Base-by-base conservation (phyloP, 2,329 filamentous ascomycete genomes). In the Neoascochyta sp. region DNA sequence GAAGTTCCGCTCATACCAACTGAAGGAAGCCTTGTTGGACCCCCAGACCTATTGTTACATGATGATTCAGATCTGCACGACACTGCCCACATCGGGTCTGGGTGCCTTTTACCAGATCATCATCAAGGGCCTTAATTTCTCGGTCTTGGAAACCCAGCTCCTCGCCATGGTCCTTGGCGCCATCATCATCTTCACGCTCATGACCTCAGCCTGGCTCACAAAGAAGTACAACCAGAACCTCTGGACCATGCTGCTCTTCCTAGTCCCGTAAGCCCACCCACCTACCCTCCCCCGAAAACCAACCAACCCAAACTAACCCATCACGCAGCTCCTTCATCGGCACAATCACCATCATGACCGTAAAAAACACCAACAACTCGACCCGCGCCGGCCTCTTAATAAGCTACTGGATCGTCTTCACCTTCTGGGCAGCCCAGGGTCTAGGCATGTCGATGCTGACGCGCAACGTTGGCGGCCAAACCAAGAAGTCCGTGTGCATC, bases 61-160 rank as follows among this genome's bases (percentile, higher is more conserved):
- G 24, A 62, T 76, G 5, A 80, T 87, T 25, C 74, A 80, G 30
- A 66, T 88, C 13, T 82, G 78, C 60, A 86, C 83, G 0, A 87
- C 82, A 0, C 66, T 88, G 2, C 83, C 83, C 0, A 87, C 82
- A 0, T 80, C 75, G 12, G 83, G 83, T 0, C 72, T 88, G 0
- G 83, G 83, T 5, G 78, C 78, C 0, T 88, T 86, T 53, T 78
- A 81, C 31, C 81, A 81, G 41, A 81, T 88, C 46, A 81, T 89
- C 47, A 85, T 88, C 60, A 75, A 53, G n/a, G 57, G 71, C 32
- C 79, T 88, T 36, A 64, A 80, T 0, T 89, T 87, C 50, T 71
- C 65, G 0, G 65, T 68, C 0, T 67, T 86, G 5, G 65, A 88
- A 58, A 86, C 83, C 0, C 83, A 87, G 61, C 66, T 89, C 2